Evolutionary conservation across 192 early-diverging fungal species (phyloP).

Genomic region (Podila minutissima): DNA sequence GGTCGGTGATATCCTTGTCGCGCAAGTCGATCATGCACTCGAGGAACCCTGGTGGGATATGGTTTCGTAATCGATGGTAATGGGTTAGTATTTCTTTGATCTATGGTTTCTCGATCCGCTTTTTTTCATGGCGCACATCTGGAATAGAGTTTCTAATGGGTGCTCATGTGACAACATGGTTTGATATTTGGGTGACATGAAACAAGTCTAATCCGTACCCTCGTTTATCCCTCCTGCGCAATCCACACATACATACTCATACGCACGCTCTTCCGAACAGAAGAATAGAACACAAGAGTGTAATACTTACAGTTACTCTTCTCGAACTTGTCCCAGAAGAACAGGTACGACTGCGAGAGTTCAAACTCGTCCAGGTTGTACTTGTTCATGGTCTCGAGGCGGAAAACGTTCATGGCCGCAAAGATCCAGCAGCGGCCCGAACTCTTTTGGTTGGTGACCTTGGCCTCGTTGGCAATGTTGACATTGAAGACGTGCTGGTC

Average conservation of each 20-base stretch:
- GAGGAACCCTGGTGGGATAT: slow-evolving; percentile 61
- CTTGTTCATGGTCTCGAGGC: slow-evolving; percentile 74
- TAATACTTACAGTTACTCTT: slow-evolving; percentile 74
- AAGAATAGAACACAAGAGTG: too few species aligned
- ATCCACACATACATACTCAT: too few species aligned
- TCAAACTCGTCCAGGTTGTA: slow-evolving; percentile 84
- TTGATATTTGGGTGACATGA: neutral
- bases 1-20: slow-evolving; percentile 68
- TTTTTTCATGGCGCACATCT: too few species aligned
- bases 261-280: too few species aligned
- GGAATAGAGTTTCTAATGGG: neutral
- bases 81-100: too few species aligned
- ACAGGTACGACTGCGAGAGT: slow-evolving; percentile 80
- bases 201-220: neutral
- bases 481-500: slow-evolving; percentile 66
- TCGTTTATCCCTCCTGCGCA: neutral
- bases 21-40: slow-evolving; percentile 77
- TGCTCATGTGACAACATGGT: neutral
- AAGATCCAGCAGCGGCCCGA: slow-evolving; percentile 88
- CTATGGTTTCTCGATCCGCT: neutral
- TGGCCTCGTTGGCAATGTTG: slow-evolving; percentile 62
- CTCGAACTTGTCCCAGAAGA: slow-evolving; percentile 83
- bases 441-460: slow-evolving; percentile 76
- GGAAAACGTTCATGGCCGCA: slow-evolving; percentile 80
- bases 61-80: too few species aligned